These are phyloP conservation scores for Tulasnella sp. DNA, from an alignment of 768 basidiomycete species.

Conservation along the genomic window DNA sequence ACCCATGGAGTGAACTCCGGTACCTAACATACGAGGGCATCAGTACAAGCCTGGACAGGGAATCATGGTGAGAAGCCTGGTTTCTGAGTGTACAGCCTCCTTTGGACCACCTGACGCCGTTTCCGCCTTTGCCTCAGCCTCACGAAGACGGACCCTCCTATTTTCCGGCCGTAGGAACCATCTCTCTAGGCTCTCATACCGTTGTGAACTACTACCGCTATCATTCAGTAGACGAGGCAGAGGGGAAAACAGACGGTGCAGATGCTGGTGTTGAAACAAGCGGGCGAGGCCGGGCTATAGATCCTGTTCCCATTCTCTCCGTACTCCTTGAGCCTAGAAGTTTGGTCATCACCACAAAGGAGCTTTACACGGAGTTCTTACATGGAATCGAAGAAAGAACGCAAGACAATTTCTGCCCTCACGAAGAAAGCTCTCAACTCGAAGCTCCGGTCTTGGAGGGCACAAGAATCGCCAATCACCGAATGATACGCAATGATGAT, in stretches of 20 bases:
- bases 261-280: constrained; percentile 2
- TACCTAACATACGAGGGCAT: not conserved
- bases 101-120: not conserved
- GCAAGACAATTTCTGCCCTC: constrained; percentile 45
- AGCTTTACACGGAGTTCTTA: constrained; percentile 66
- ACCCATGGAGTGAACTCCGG: constrained; percentile 30
- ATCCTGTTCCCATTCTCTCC: constrained; percentile 61
- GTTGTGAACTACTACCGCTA: constrained; percentile 82
- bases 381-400: constrained; percentile 71
- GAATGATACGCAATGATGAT: constrained; percentile 46
- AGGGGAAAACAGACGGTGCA: constrained; percentile 21
- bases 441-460: constrained; percentile 37
- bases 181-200: constrained; percentile 80
- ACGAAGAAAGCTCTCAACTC: constrained; percentile 26
- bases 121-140: constrained; percentile 50
- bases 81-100: not conserved
- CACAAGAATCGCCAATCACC: constrained; percentile 55
- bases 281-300: constrained; percentile 51
- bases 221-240: not conserved
- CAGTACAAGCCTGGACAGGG: constrained; percentile 88
- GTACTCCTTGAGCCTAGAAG: constrained; percentile 83
- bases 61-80: constrained; percentile 66
- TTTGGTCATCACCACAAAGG: constrained; percentile 66
- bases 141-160: constrained; percentile 92
- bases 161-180: constrained; percentile 81